Percentiles rank a stretch among this genome's conserved stretches.
phyloP scores from a whole-genome alignment of 768 basidiomycete genomes.

The Phylloporus sp. region DNA sequence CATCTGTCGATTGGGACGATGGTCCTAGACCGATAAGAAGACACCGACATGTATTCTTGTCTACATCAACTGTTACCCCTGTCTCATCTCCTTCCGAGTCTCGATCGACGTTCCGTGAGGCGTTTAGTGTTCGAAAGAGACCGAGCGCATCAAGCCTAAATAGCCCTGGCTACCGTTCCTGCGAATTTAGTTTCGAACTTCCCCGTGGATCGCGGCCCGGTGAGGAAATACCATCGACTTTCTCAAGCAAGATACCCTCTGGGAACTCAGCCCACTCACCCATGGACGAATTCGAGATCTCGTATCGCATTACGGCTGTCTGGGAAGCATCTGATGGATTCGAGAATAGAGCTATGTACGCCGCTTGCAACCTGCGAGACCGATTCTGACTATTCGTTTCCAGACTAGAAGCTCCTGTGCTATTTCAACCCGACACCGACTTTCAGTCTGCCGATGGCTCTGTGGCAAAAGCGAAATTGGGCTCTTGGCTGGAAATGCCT shows the following conservation, averaged over 20 bases:
- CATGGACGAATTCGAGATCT: constrained; percentile 40
- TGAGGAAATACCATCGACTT: constrained; percentile 63
- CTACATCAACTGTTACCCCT: constrained; percentile 41
- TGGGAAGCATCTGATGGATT: constrained; percentile 54
- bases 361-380: not conserved
- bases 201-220: constrained; percentile 46
- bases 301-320: constrained; percentile 51
- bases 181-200: constrained; percentile 53
- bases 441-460: constrained; percentile 55
- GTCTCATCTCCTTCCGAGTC: constrained; percentile 31
- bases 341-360: constrained; percentile 48
- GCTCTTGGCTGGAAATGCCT: constrained; percentile 68
- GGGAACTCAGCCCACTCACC: constrained; percentile 22
- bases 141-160: constrained; percentile 42
- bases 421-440: constrained; percentile 56
- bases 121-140: constrained; percentile 43
- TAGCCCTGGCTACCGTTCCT: constrained; percentile 30
- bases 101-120: constrained; percentile 23
- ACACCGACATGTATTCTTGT: constrained; percentile 47
- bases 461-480: constrained; percentile 30
- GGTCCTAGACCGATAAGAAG: constrained; percentile 22
- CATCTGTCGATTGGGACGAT: constrained; percentile 23
- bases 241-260: constrained; percentile 38
- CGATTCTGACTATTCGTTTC: constrained; percentile 4
- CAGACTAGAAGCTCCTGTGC: constrained; percentile 64